phyloP scores from a whole-genome alignment of 352 stramenopile genomes.

The Plasmopara halstedii region DNA sequence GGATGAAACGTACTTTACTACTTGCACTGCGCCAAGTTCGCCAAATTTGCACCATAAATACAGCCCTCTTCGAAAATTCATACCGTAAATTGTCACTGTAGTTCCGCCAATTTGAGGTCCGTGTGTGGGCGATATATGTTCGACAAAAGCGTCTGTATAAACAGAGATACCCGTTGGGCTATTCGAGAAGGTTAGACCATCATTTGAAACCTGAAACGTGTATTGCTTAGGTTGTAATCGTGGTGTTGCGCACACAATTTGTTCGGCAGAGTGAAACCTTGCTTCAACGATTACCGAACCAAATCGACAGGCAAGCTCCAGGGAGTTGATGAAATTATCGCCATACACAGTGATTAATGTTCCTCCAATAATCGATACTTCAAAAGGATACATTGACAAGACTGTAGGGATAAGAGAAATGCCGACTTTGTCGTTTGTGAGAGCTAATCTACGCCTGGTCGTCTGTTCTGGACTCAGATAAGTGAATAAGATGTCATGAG shows the following conservation, averaged over 20 bases:
- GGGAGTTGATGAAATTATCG: conserved; percentile 62
- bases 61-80: conserved; percentile 59
- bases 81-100: conserved; percentile 73
- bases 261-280: conserved; percentile 36
- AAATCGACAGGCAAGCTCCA: conserved; percentile 81
- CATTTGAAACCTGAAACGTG: conserved; percentile 72
- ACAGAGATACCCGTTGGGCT: conserved; percentile 51
- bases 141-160: conserved; percentile 67
- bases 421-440: not conserved
- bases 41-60: conserved; percentile 81
- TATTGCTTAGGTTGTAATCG: conserved; percentile 46
- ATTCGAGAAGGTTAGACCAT: conserved; percentile 55
- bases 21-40: conserved; percentile 22
- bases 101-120: conserved; percentile 77
- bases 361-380: conserved; percentile 26
- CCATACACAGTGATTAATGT: conserved; percentile 70
- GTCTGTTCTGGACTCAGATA: conserved; percentile 26
- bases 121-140: conserved; percentile 53
- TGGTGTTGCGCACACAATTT: conserved; percentile 59
- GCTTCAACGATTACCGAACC: conserved; percentile 40
- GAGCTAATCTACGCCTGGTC: conserved; percentile 2
- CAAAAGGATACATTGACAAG: conserved; percentile 11
- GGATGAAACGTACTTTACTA: conserved; percentile 61
- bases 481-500: conserved; percentile 28
- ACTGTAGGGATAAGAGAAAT: conserved; percentile 9